These are phyloP conservation scores for Phanerochaete carnosa DNA, from an alignment of 768 basidiomycete species.

Conservation along the genomic window DNA sequence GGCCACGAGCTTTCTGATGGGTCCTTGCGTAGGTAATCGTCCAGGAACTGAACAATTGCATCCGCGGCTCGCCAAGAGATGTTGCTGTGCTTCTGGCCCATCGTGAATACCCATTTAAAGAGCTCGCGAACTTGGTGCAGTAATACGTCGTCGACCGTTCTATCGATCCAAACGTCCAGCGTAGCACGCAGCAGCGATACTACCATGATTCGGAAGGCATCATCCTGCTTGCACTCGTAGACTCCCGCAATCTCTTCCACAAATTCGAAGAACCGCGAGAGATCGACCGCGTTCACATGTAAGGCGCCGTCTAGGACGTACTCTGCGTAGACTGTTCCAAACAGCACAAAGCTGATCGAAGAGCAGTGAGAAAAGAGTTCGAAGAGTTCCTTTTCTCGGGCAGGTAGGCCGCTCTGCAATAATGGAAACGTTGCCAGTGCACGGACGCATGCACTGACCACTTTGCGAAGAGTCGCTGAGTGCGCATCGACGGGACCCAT, in stretches of 20 bases:
- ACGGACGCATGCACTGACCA: slow-evolving; percentile 45
- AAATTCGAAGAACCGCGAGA: slow-evolving; percentile 52
- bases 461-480: not conserved
- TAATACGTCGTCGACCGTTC: not conserved
- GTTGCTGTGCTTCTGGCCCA: slow-evolving; percentile 27
- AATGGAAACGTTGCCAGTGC: slow-evolving; percentile 64
- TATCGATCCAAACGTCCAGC: slow-evolving; percentile 52
- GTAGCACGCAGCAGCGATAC: slow-evolving; percentile 68
- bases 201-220: slow-evolving; percentile 48
- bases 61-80: slow-evolving; percentile 70
- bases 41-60: slow-evolving; percentile 59
- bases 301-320: slow-evolving; percentile 55
- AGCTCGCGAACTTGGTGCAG: not conserved
- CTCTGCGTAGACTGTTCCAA: slow-evolving; percentile 49
- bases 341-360: slow-evolving; percentile 45
- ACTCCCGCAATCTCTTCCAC: slow-evolving; percentile 48
- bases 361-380: slow-evolving; percentile 48
- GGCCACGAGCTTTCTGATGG: slow-evolving; percentile 51
- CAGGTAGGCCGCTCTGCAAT: slow-evolving; percentile 55
- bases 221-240: slow-evolving; percentile 56
- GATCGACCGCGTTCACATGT: slow-evolving; percentile 44
- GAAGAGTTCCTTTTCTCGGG: slow-evolving; percentile 59
- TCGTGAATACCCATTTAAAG: slow-evolving; percentile 45
- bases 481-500: not conserved
- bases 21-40: slow-evolving; percentile 58